These are phyloP conservation scores for Paxillus rubicundulus DNA, from an alignment of 768 basidiomycete species.

Conservation along the genomic window DNA sequence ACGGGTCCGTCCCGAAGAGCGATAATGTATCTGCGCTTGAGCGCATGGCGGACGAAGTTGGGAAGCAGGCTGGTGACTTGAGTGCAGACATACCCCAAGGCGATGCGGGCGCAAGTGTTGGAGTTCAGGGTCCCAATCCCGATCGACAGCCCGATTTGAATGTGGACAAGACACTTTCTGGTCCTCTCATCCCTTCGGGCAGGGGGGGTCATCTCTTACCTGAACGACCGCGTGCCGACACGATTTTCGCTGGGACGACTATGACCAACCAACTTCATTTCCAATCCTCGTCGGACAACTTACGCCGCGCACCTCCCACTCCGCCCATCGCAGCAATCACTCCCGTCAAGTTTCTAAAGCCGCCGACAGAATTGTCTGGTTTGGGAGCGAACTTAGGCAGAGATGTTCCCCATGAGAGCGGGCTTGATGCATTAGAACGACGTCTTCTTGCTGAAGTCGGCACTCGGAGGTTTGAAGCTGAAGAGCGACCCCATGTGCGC, in stretches of 20 bases:
- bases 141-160: conserved; percentile 18
- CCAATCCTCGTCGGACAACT: conserved; percentile 13
- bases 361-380: conserved; percentile 26
- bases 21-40: conserved; percentile 64
- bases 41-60: conserved; percentile 65
- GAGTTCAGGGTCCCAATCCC: conserved; percentile 16
- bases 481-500: conserved; percentile 35
- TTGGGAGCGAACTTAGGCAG: conserved; percentile 22
- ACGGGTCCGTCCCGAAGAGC: conserved; percentile 25
- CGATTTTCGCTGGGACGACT: conserved; percentile 23
- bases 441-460: conserved; percentile 70
- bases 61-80: conserved; percentile 24
- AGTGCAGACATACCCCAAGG: conserved; percentile 22
- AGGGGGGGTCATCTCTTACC: conserved; percentile 25
- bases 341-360: conserved; percentile 35
- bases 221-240: conserved; percentile 30
- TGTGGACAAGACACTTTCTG: conserved; percentile 59
- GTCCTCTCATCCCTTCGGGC: conserved; percentile 51
- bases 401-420: conserved; percentile 41
- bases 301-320: conserved; percentile 43
- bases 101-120: conserved; percentile 19
- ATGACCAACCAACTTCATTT: conserved; percentile 9
- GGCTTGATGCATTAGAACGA: conserved; percentile 72
- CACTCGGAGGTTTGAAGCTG: conserved; percentile 46
- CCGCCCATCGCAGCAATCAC: conserved; percentile 48